Evolutionary conservation across 1,284 basidiomycete genomes (phyloP).

Genomic region (Irpex lacteus): DNA sequence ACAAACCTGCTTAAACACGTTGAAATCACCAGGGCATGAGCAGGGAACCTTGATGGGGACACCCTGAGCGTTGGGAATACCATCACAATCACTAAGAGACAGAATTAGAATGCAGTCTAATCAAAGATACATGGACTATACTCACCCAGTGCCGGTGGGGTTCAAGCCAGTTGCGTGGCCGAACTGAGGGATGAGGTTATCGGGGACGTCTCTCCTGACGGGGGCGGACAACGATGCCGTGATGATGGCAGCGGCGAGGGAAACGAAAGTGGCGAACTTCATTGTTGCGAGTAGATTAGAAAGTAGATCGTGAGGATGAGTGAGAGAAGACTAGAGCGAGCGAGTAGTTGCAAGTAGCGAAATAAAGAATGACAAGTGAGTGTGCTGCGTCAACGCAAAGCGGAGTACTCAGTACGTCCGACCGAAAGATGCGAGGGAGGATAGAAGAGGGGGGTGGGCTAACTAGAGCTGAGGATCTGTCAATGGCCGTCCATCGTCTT

Average conservation of each 20-base stretch:
- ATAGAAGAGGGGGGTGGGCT: conserved; percentile 6
- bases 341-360: conserved; percentile 5
- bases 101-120: not conserved
- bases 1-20: conserved; percentile 29
- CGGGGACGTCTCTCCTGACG: conserved; percentile 44
- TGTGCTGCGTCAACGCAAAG: conserved; percentile 19
- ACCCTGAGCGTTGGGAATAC: conserved; percentile 39
- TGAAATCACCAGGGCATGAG: conserved; percentile 44
- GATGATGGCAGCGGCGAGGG: conserved; percentile 33
- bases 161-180: conserved; percentile 47
- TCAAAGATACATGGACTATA: not conserved
- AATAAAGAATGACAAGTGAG: conserved; percentile 12
- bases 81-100: conserved; percentile 26
- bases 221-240: conserved; percentile 39
- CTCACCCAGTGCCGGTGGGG: conserved; percentile 44
- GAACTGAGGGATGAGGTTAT: conserved; percentile 51
- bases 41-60: conserved; percentile 56
- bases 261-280: conserved; percentile 27
- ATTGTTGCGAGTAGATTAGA: conserved; percentile 11
- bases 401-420: conserved; percentile 19
- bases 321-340: not conserved
- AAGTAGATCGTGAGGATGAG: not conserved
- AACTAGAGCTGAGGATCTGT: not conserved
- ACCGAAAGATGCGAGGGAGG: conserved; percentile 8
- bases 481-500: not conserved